A percentile compares a stretch with the other conserved stretches of the same genome.
These are phyloP conservation scores for Astragalus glycyphyllos DNA, from an alignment of 306 rosid genomes.

Conservation along the genomic window DNA sequence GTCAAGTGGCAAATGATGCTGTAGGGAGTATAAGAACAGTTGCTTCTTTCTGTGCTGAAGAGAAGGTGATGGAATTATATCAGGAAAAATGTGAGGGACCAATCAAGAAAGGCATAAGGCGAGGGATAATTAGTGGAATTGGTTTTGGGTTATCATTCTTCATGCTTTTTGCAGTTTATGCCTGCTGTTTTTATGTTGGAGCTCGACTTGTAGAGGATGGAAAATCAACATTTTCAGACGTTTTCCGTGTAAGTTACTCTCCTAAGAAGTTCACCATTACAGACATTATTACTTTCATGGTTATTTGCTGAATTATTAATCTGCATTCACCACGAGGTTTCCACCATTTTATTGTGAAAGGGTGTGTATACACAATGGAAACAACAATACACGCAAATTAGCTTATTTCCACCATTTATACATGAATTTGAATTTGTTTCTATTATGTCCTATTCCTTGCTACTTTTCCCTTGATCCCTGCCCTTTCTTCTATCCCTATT, in stretches of 20 bases:
- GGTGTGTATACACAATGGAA: neutral
- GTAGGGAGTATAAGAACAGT: slow-evolving; percentile 69
- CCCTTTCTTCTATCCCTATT: no score
- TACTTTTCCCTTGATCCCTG: no score
- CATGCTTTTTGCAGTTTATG: slow-evolving; percentile 55
- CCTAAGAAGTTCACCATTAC: slow-evolving; percentile 23
- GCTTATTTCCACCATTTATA: neutral
- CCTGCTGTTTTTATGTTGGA: slow-evolving; percentile 62
- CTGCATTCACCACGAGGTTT: neutral
- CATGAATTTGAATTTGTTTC: no score
- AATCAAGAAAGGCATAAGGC: slow-evolving; percentile 52
- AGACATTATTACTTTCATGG: neutral
- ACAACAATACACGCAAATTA: neutral
- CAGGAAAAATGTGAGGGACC: slow-evolving; percentile 67
- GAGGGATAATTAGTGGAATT: slow-evolving; percentile 58
- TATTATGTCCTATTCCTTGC: no score
- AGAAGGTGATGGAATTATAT: slow-evolving; percentile 63
- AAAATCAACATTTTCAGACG: slow-evolving; percentile 56
- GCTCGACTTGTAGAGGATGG: slow-evolving; percentile 59
- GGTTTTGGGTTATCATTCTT: slow-evolving; percentile 68
- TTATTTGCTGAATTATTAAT: neutral
- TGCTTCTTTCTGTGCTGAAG: slow-evolving; percentile 77
- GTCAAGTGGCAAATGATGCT: slow-evolving; percentile 72
- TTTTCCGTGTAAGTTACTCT: slow-evolving; percentile 55
- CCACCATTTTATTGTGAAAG: neutral